Evolutionary conservation across 306 rosid genomes (phyloP).

Genomic region (Cucumis hystrix): DNA sequence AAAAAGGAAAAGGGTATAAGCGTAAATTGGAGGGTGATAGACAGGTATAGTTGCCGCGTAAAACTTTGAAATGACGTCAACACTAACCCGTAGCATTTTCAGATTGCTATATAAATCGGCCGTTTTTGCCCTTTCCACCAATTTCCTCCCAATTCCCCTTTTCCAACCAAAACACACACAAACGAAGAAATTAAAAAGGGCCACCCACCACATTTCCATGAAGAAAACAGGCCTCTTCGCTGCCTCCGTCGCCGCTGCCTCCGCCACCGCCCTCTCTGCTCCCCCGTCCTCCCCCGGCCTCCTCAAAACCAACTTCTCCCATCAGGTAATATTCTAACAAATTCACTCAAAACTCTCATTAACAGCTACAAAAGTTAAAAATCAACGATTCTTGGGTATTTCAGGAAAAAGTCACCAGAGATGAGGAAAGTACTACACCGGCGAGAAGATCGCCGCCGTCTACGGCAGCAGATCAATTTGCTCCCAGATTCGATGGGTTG

Average conservation of each 20-base stretch:
- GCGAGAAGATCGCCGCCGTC: background rate
- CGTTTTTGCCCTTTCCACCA: background rate
- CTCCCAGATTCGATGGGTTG: constrained; percentile 37
- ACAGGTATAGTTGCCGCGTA: constrained; percentile 20
- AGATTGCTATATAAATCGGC: background rate
- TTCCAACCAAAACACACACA: background rate
- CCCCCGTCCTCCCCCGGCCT: constrained; percentile 6
- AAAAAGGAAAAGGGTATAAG: background rate
- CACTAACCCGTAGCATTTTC: background rate
- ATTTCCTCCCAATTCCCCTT: background rate
- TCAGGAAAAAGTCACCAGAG: constrained; percentile 14
- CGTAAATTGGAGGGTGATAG: background rate
- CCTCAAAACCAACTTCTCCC: constrained; percentile 8
- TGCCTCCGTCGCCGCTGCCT: constrained; percentile 28
- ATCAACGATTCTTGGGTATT: background rate
- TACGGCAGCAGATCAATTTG: constrained; percentile 19
- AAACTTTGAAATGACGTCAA: background rate
- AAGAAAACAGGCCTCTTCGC: constrained; percentile 28
- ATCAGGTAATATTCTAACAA: constrained; percentile 17
- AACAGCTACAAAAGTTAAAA: no score
- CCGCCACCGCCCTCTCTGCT: constrained; percentile 18
- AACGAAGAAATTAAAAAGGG: background rate
- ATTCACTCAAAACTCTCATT: background rate
- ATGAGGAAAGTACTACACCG: constrained; percentile 4
- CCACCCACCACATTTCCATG: constrained; percentile 5